These are phyloP conservation scores for Microbotryum intermedium DNA, from an alignment of 1,284 basidiomycete genomes.

Conservation along the genomic window DNA sequence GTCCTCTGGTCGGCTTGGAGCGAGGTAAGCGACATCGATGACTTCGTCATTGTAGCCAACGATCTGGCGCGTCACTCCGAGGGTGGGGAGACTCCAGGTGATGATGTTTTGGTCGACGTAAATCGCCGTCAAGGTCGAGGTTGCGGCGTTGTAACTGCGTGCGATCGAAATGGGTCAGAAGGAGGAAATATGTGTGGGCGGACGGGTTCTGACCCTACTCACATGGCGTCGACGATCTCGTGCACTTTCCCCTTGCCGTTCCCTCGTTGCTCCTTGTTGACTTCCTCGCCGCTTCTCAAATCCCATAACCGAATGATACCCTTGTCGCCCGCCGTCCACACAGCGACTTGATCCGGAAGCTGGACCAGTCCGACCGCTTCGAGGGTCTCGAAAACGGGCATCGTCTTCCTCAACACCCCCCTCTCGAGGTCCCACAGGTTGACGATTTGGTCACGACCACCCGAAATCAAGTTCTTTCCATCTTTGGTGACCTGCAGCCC, in stretches of 20 bases:
- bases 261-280: constrained; percentile 43
- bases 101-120: constrained; percentile 96
- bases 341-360: constrained; percentile 44
- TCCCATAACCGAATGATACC: constrained; percentile 79
- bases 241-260: constrained; percentile 26
- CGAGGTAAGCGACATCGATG: constrained; percentile 72
- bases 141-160: constrained; percentile 56
- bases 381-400: constrained; percentile 76
- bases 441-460: constrained; percentile 81
- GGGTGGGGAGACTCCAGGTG: constrained; percentile 63
- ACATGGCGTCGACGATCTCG: constrained; percentile 32
- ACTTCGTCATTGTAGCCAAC: constrained; percentile 99
- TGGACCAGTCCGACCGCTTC: constrained; percentile 70
- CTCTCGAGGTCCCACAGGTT: constrained; percentile 70
- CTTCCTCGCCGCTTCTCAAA: constrained; percentile 53
- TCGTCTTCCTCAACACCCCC: constrained; percentile 59
- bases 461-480: constrained; percentile 76
- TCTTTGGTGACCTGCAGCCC: constrained; percentile 60
- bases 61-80: constrained; percentile 65
- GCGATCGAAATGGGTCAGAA: constrained; percentile 1
- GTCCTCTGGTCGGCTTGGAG: constrained; percentile 30
- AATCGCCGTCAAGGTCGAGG: constrained; percentile 67
- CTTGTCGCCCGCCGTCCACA: constrained; percentile 84
- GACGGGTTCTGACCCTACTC: background rate
- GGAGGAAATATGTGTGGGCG: no score